Evolutionary conservation across 2,329 filamentous ascomycete species (phyloP), one percentile per base, ranked within the genome.

Genomic region (Xylaria sp.): DNA sequence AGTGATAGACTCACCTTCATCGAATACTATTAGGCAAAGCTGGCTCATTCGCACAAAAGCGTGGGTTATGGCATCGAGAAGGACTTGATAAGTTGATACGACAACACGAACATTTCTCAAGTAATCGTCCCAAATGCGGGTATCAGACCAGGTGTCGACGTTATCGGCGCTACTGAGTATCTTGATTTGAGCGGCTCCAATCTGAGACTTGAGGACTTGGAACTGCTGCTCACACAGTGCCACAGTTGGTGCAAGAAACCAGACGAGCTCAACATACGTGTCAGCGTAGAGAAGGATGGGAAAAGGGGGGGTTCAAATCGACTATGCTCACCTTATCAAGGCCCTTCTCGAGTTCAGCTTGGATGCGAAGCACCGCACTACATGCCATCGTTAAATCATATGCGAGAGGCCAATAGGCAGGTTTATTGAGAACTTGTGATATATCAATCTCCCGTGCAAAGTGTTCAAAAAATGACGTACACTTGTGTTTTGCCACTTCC

Each of bases 401-500:
- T 44, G 3, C 5, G 2, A n/a, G 21, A 35, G 13, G 29, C 3
- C 2, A 3, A 13, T 29, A n/a, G 16, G 25, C n/a, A 12, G 12
- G 42, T 25, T 5, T 2, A 25, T 23, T 5, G 35, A 25, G 16
- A 48, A 21, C 51, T 10, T 10, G n/a, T 29, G 12, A 18, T 3
- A 16, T 21, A 48, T 57, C 16, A 8, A 57, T 40, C 35, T 37
- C 9, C 18, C 9, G 8, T 40, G 21, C 3, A 23, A 42, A 6
- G 23, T 25, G 23, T 32, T 47, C 35, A 29, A 62, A 25, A 40
- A 21, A 60, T 16, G 18, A 79, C 86, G 80, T 85, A 93, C 91
- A 94, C 87, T 72, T 91, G 89, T 2, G 92, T 94, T 78, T 94
- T 94, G 1, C 92, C 92, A 71, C 88, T 93, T 1, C 92, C 92